Percentiles rank a stretch among this genome's conserved stretches.
Conservation (phyloP, 768 basidiomycete species). For the Psilocybe sp. region DNA sequence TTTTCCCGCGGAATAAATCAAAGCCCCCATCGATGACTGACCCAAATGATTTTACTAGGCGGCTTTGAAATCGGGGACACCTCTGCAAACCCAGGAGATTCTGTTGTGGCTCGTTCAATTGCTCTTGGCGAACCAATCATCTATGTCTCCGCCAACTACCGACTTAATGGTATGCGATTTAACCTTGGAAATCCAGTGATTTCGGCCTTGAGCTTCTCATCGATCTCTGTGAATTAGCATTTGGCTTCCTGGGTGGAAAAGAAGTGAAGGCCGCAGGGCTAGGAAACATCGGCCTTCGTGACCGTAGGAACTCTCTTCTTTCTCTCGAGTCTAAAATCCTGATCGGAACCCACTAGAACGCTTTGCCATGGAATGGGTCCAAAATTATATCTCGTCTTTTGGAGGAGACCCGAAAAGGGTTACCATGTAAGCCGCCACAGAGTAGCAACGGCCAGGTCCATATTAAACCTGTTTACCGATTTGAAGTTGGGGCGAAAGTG, state of each 20-base stretch:
- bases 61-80: slow-evolving; percentile 19
- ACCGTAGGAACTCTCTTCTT: slow-evolving; percentile 2
- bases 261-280: slow-evolving; percentile 9
- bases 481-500: slow-evolving; percentile 18
- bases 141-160: slow-evolving; percentile 19
- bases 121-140: slow-evolving; percentile 34
- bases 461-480: neutral
- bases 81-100: neutral
- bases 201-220: too few relatives aligned
- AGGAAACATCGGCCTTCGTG: slow-evolving; percentile 10
- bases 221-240: neutral
- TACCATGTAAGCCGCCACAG: slow-evolving; percentile 30
- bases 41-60: slow-evolving; percentile 8
- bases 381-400: slow-evolving; percentile 46
- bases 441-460: too few relatives aligned
- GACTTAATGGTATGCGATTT: slow-evolving; percentile 1
- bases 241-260: slow-evolving; percentile 8
- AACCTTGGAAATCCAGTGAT: too few relatives aligned
- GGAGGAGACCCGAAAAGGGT: slow-evolving; percentile 50
- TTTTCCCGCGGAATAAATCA: neutral
- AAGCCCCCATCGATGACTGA: too few relatives aligned
- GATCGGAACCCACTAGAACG: slow-evolving; percentile 26
- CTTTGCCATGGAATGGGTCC: slow-evolving; percentile 49
- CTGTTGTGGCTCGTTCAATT: neutral
- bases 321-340: too few relatives aligned